These are phyloP conservation scores for Zymoseptoria tritici DNA, from an alignment of 2,329 filamentous ascomycete species.

Conservation along the genomic window DNA sequence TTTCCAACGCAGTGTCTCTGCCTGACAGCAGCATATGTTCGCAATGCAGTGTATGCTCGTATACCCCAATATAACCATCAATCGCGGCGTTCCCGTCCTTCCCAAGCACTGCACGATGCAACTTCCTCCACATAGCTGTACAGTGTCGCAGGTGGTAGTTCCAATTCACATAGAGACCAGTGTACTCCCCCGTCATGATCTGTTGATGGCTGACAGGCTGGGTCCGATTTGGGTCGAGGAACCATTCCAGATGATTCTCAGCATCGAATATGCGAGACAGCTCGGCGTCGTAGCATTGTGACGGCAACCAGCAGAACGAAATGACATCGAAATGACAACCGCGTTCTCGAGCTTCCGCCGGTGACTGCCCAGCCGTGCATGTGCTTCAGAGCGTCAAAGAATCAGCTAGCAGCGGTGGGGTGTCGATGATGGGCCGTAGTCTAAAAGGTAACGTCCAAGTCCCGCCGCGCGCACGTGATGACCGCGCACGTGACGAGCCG, in stretches of 20 bases:
- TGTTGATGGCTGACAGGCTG: neutral
- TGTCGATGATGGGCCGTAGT: no score
- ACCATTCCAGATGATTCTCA: neutral
- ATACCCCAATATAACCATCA: no score
- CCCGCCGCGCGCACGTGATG: no score
- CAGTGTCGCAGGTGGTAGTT: neutral
- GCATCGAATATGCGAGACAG: neutral
- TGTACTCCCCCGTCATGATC: neutral
- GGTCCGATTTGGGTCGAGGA: neutral
- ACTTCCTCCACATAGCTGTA: neutral
- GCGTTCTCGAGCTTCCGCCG: neutral
- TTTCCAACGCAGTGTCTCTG: no score
- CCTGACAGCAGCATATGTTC: no score
- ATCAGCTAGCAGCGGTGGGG: no score
- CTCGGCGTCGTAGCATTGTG: neutral
- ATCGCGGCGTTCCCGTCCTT: neutral
- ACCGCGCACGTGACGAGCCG: no score
- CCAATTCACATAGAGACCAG: neutral
- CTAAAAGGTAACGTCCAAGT: no score
- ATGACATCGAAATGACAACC: neutral
- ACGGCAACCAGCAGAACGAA: neutral
- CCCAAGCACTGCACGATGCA: neutral
- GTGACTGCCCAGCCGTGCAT: neutral
- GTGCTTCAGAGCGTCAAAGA: no score
- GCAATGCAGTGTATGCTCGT: no score